Evolutionary conservation across 2,329 filamentous ascomycete genomes (phyloP).

Genomic region (Neofusicoccum kwambonambiense): DNA sequence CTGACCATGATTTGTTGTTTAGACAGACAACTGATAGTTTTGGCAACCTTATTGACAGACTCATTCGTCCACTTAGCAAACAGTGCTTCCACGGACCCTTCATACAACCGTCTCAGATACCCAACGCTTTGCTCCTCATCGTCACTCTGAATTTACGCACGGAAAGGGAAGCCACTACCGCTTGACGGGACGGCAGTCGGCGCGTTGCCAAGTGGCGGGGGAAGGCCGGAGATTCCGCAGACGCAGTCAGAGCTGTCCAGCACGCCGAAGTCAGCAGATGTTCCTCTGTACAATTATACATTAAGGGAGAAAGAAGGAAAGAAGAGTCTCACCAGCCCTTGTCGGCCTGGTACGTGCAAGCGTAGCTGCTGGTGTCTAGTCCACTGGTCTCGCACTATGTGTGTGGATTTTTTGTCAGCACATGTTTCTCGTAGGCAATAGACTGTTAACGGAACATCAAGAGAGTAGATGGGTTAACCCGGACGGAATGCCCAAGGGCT

Average conservation of each 20-base stretch:
- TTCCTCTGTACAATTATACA: no score
- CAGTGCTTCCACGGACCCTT: no score
- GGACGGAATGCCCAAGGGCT: background rate
- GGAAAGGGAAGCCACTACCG: background rate
- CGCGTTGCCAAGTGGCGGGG: background rate
- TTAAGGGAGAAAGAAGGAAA: no score
- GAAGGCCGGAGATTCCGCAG: background rate
- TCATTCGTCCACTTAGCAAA: no score
- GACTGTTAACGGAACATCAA: background rate
- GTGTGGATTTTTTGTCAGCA: background rate
- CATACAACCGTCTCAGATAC: no score
- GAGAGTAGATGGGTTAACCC: background rate
- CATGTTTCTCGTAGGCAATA: no score
- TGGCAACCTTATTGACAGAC: no score
- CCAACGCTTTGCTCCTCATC: no score
- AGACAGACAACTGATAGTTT: no score
- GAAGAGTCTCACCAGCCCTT: background rate
- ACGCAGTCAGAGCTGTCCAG: background rate
- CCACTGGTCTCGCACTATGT: background rate
- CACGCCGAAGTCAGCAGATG: background rate
- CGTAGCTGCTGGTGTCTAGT: background rate
- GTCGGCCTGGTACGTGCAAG: background rate
- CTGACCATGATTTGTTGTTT: no score
- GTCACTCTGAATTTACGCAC: background rate
- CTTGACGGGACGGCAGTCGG: background rate